These are phyloP conservation scores for Stachybotrys echinatus DNA, from an alignment of 2,329 filamentous ascomycete genomes.

Conservation along the genomic window DNA sequence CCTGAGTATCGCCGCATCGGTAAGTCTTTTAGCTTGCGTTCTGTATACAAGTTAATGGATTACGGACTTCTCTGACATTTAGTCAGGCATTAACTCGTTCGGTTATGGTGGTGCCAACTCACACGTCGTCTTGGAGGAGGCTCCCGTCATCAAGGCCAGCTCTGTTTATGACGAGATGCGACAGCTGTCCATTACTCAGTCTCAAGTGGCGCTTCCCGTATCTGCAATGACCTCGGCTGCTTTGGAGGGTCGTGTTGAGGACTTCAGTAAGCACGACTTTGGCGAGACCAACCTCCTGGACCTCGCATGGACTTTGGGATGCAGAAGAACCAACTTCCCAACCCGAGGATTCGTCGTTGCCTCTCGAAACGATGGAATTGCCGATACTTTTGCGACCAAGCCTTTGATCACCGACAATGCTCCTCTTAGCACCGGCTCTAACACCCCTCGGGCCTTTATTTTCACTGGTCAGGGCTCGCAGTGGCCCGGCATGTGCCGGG, in stretches of 20 bases:
- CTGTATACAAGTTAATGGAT: too few relatives aligned
- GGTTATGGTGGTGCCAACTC: slow-evolving; percentile 20
- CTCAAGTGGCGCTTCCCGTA: too few relatives aligned
- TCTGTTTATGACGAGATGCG: too few relatives aligned
- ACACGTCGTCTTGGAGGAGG: slow-evolving; percentile 15
- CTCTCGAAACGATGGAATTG: neutral
- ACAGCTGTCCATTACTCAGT: too few relatives aligned
- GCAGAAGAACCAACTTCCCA: too few relatives aligned
- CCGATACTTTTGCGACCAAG: neutral
- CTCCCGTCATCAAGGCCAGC: neutral
- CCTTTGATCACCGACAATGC: neutral
- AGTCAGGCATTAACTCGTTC: slow-evolving; percentile 18
- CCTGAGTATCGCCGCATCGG: slow-evolving; percentile 7
- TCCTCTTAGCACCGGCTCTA: neutral
- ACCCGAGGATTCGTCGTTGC: slow-evolving; percentile 2
- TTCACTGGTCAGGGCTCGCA: slow-evolving; percentile 31
- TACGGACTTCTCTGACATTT: too few relatives aligned
- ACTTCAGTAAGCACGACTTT: too few relatives aligned
- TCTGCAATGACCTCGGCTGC: too few relatives aligned
- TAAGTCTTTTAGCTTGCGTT: too few relatives aligned
- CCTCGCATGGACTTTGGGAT: too few relatives aligned
- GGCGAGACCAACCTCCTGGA: too few relatives aligned
- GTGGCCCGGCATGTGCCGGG: slow-evolving; percentile 23
- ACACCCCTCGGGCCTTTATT: slow-evolving; percentile 1
- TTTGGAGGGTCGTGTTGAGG: too few relatives aligned